Evolutionary conservation across 1,284 basidiomycete species (phyloP), one percentile per base, ranked within the genome.

Genomic region (Apiotrichum laibachii): DNA sequence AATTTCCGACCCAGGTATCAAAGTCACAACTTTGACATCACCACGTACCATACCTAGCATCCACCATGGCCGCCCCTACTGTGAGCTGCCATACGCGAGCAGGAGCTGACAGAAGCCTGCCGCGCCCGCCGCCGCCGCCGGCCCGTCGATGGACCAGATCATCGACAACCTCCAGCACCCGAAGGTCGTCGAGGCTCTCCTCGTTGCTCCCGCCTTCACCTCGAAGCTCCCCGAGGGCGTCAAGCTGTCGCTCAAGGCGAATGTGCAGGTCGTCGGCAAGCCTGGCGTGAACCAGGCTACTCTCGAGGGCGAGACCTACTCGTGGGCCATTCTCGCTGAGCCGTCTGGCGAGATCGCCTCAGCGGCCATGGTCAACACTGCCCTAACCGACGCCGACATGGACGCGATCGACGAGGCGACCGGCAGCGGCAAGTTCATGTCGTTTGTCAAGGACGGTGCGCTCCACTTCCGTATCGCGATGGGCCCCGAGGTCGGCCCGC

Each of bases 151-250:
- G 37, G 37, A 37, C 12, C 11, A 11, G 37, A 35, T 56, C 11
- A 42, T 56, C 48, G 49, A 56, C 48, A 56, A 50, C 34, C 55
- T 56, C 40, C 47, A 50, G 19, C 55, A 56, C 55, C 55, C 55
- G 21, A 50, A 44, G 42, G 22, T 56, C 11, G 55, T 56, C 34
- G 55, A 50, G 21, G 55, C 55, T 2, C 42, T 56, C 18, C 55
- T 56, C 19, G 16, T 50, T 40, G 35, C 48, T 7, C 55, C 55
- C 3, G 48, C 40, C 4, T 56, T 56, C 33, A 44, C 40, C 19
- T 35, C 47, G 22, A 50, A 50, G 40, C 49, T 56, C 9, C 55
- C 55, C 2, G 18, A 33, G 31, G 48, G 48, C 34, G 19, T 43
- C 9, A 11, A 26, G 31, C 55, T 56, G 21, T 21, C 31, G 13